phyloP scores from a whole-genome alignment of 176 grass and related monocot genomes.

The Oryza glaberrima region DNA sequence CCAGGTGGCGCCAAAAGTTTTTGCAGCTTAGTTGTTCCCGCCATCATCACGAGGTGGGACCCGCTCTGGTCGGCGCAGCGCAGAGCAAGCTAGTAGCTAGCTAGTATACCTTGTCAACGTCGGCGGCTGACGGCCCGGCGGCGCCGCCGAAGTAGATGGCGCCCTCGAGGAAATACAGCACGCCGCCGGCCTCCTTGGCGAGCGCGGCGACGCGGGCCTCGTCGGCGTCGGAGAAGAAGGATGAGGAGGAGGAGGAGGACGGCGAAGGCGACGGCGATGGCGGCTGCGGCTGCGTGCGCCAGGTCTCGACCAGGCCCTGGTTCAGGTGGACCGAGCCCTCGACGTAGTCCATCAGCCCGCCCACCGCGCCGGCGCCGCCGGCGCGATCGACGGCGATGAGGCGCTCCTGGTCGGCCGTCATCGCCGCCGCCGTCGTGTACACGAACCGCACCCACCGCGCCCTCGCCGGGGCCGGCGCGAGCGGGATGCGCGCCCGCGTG shows the following conservation, averaged over 20 bases:
- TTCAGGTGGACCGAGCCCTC: slow-evolving; percentile 56
- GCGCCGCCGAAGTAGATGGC: slow-evolving; percentile 58
- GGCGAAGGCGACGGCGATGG: too few relatives aligned
- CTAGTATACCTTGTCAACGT: slow-evolving; percentile 50
- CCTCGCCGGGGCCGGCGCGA: slow-evolving; percentile 49
- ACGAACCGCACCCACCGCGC: slow-evolving; percentile 61
- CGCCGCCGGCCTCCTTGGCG: slow-evolving; percentile 23
- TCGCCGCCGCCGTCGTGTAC: slow-evolving; percentile 41
- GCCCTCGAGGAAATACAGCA: slow-evolving; percentile 65
- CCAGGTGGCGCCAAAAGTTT: neutral
- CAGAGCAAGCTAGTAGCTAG: neutral
- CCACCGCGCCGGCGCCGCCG: neutral
- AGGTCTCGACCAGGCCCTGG: slow-evolving; percentile 41
- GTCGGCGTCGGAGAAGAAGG: slow-evolving; percentile 41
- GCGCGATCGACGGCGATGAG: slow-evolving; percentile 31
- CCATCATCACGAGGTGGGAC: slow-evolving; percentile 5
- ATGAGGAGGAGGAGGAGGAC: slow-evolving; percentile 5
- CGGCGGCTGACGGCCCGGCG: neutral
- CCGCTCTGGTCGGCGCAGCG: neutral
- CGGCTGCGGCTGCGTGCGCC: slow-evolving; percentile 43
- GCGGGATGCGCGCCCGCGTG: slow-evolving; percentile 62
- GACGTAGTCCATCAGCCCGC: slow-evolving; percentile 62
- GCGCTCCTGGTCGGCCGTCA: slow-evolving; percentile 55
- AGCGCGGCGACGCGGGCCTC: slow-evolving; percentile 28
- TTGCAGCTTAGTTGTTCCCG: too few relatives aligned